Conservation (phyloP, 768 basidiomycete genomes). For the Plicaturopsis crispa region DNA sequence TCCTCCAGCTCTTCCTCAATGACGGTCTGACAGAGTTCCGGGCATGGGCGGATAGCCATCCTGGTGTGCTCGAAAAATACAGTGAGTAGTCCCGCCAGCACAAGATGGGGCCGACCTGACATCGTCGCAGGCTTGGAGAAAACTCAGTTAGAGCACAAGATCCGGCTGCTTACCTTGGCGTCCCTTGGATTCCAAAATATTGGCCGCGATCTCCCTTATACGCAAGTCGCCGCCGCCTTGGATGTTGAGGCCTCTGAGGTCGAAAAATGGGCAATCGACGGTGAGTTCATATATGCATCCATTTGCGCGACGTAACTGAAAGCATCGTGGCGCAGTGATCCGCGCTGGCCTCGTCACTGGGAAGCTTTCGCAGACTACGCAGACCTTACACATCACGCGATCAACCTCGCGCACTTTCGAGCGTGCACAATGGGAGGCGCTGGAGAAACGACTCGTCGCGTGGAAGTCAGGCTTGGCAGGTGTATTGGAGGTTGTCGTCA, state of each 20-base stretch:
- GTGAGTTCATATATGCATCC: conserved; percentile 28
- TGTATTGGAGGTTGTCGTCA: conserved; percentile 64
- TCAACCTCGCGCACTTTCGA: conserved; percentile 74
- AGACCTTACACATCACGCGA: conserved; percentile 64
- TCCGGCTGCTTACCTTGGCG: conserved; percentile 69
- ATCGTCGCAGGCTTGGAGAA: conserved; percentile 41
- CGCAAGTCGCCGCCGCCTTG: conserved; percentile 57
- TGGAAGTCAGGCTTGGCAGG: conserved; percentile 71
- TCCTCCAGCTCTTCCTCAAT: conserved; percentile 71
- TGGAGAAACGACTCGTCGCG: conserved; percentile 65
- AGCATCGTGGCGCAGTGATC: conserved; percentile 47
- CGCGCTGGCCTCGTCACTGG: conserved; percentile 73
- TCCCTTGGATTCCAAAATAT: conserved; percentile 73
- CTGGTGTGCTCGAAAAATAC: conserved; percentile 43
- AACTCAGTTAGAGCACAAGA: conserved; percentile 64
- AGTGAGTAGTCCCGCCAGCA: conserved; percentile 30
- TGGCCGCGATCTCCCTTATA: conserved; percentile 66
- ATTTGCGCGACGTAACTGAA: conserved; percentile 1
- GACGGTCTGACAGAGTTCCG: conserved; percentile 55
- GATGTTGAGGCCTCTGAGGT: conserved; percentile 61
- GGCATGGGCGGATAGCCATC: conserved; percentile 49
- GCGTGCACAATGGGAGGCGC: conserved; percentile 68
- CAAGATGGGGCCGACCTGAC: background rate
- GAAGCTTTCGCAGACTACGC: conserved; percentile 76
- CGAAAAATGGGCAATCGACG: conserved; percentile 85